Percentiles rank a stretch among this genome's conserved stretches.
Conservation (phyloP, 2,329 filamentous ascomycete genomes). For the Zasmidium citrigriseum region DNA sequence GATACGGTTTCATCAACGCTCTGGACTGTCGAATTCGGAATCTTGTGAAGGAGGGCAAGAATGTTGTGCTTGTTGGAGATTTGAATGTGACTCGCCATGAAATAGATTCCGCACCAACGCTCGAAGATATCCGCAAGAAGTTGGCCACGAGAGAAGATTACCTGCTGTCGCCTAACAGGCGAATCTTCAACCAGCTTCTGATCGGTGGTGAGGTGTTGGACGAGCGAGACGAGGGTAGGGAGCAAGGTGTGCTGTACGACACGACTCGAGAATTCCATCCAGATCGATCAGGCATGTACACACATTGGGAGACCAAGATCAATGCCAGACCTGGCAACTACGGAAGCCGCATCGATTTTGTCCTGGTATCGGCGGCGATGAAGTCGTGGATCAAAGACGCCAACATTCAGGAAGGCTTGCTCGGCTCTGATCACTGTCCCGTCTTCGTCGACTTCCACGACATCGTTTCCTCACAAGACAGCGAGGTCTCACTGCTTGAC, state of each 20-base stretch:
- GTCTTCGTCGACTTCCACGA: constrained; percentile 78
- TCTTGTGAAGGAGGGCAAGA: constrained; percentile 75
- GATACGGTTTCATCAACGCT: constrained; percentile 74
- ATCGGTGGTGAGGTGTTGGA: constrained; percentile 69
- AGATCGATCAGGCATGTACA: constrained; percentile 84
- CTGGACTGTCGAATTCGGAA: constrained; percentile 85
- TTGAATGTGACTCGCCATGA: constrained; percentile 74
- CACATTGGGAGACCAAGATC: constrained; percentile 92
- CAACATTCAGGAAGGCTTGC: constrained; percentile 88
- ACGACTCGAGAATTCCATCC: constrained; percentile 81
- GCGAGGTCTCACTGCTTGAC: constrained; percentile 59
- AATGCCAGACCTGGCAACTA: constrained; percentile 96
- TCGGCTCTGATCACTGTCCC: constrained; percentile 95
- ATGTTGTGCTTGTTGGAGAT: constrained; percentile 83
- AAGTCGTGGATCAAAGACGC: constrained; percentile 76
- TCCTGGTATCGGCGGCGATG: constrained; percentile 79
- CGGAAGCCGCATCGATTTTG: constrained; percentile 89
- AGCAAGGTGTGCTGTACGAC: constrained; percentile 76
- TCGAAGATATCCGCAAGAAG: constrained; percentile 71
- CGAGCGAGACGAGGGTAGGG: constrained; percentile 67
- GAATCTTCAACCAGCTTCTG: constrained; percentile 84
- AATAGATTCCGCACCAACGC: constrained; percentile 74
- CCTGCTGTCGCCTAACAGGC: constrained; percentile 68
- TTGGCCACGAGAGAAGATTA: constrained; percentile 70
- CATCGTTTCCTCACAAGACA: constrained; percentile 52